Evolutionary conservation across 345 rosid genomes (phyloP).

Genomic region (Iberis pinnata): DNA sequence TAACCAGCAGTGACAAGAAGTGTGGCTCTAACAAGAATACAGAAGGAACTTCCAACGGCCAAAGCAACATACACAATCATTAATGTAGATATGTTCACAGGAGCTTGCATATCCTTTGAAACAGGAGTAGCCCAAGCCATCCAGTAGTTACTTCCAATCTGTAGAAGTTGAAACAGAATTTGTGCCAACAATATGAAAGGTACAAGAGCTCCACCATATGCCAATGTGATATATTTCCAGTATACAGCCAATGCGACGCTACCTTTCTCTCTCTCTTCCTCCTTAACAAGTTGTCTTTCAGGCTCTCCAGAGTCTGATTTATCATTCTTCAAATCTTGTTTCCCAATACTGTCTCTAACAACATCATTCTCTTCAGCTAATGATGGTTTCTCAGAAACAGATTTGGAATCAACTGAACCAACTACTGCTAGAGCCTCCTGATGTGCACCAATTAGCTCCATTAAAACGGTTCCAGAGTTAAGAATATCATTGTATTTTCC

Average conservation of each 20-base stretch:
- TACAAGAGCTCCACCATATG: slow-evolving; percentile 66
- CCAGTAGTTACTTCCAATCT: slow-evolving; percentile 83
- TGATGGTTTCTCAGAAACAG: slow-evolving; percentile 26
- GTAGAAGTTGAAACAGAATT: slow-evolving; percentile 52
- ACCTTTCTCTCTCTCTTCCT: slow-evolving; percentile 85
- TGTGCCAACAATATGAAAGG: slow-evolving; percentile 63
- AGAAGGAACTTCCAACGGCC: slow-evolving; percentile 51
- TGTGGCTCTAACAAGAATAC: slow-evolving; percentile 43
- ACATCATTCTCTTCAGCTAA: slow-evolving; percentile 22
- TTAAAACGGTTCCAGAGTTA: slow-evolving; percentile 55
- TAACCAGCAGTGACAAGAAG: slow-evolving; percentile 55
- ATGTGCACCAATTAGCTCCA: slow-evolving; percentile 76
- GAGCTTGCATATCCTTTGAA: slow-evolving; percentile 46
- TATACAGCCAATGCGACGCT: slow-evolving; percentile 54
- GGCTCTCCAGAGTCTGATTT: slow-evolving; percentile 33
- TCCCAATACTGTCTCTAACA: slow-evolving; percentile 17
- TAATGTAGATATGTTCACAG: slow-evolving; percentile 39
- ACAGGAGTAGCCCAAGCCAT: slow-evolving; percentile 80
- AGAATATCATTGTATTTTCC: slow-evolving; percentile 67
- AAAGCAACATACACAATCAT: slow-evolving; percentile 50
- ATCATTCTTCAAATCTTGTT: slow-evolving; percentile 31
- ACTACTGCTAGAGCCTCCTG: slow-evolving; percentile 50
- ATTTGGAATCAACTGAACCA: slow-evolving; percentile 37
- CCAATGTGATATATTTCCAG: slow-evolving; percentile 58
- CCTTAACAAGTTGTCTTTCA: slow-evolving; percentile 58